Conservation (phyloP, 2,329 filamentous ascomycete species). For the Daldinia eschscholtzii region DNA sequence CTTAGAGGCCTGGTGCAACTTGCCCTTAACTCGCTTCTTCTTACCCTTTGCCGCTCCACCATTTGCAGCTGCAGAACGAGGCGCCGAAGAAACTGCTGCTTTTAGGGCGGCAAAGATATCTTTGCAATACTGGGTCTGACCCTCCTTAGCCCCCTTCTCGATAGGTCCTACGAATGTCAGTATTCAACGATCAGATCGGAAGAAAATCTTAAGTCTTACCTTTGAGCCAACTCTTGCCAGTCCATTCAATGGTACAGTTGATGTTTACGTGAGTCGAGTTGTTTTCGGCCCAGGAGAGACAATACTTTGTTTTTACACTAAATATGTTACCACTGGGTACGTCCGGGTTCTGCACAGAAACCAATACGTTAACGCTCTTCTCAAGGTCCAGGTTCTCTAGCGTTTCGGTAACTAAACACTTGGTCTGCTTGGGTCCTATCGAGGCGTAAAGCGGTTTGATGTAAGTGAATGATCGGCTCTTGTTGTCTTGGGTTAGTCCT, state of each 20-base stretch:
- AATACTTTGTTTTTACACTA: constrained; percentile 92
- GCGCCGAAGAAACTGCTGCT: constrained; percentile 76
- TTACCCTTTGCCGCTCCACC: constrained; percentile 67
- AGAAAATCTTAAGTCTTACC: constrained; percentile 65
- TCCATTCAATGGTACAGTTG: constrained; percentile 95
- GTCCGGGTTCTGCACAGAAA: constrained; percentile 90
- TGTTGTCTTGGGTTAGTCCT: constrained; percentile 80
- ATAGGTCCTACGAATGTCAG: constrained; percentile 78
- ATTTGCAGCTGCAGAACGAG: constrained; percentile 62
- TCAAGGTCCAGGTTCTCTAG: constrained; percentile 90
- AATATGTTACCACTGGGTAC: constrained; percentile 96
- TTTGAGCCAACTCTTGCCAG: constrained; percentile 97
- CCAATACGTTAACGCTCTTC: constrained; percentile 84
- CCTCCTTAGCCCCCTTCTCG: constrained; percentile 93
- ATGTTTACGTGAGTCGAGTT: constrained; percentile 88
- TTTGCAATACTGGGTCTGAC: constrained; percentile 85
- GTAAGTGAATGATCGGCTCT: constrained; percentile 81
- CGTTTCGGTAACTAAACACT: constrained; percentile 88
- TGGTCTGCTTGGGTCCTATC: constrained; percentile 94
- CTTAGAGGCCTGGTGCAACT: constrained; percentile 60
- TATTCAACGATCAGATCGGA: background rate
- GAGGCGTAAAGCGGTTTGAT: constrained; percentile 88
- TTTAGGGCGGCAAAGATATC: constrained; percentile 82
- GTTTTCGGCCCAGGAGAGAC: constrained; percentile 89
- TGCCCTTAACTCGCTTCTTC: constrained; percentile 71